These are phyloP conservation scores for Macrocybe gigantea DNA, from an alignment of 768 basidiomycete genomes.

Conservation along the genomic window DNA sequence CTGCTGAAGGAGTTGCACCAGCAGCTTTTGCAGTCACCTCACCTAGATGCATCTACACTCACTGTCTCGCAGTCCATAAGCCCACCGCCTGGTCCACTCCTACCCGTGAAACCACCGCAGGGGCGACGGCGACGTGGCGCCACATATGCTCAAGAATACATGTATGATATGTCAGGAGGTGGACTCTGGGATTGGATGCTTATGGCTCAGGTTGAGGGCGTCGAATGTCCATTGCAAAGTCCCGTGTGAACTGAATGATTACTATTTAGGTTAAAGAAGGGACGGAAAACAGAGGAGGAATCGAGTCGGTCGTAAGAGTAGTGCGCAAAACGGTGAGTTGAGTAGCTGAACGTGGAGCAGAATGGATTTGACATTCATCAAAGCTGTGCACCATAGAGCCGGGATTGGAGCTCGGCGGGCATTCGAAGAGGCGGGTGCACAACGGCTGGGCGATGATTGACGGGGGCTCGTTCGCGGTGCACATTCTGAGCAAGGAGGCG, in stretches of 20 bases:
- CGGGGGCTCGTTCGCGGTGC: constrained; percentile 74
- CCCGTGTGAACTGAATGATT: constrained; percentile 2
- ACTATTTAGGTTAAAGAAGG: constrained; percentile 70
- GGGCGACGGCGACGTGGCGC: constrained; percentile 62
- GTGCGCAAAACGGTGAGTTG: constrained; percentile 64
- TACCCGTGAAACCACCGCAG: constrained; percentile 51
- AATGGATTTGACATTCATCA: too few relatives aligned
- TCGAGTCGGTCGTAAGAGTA: constrained; percentile 67
- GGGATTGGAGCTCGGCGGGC: constrained; percentile 14
- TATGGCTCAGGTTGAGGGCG: constrained; percentile 55
- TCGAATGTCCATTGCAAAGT: neutral
- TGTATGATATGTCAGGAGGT: constrained; percentile 35
- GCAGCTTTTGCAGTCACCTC: constrained; percentile 54
- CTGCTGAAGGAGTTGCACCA: constrained; percentile 51
- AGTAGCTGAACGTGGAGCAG: too few relatives aligned
- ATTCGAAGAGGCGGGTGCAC: constrained; percentile 50
- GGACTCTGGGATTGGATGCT: constrained; percentile 78
- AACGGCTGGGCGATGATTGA: constrained; percentile 86
- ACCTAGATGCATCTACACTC: constrained; percentile 57
- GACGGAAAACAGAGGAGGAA: constrained; percentile 71
- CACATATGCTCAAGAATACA: constrained; percentile 62
- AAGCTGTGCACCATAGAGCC: too few relatives aligned
- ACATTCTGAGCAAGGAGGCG: constrained; percentile 63
- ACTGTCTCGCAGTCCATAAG: constrained; percentile 46
- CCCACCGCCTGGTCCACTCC: constrained; percentile 50